Conservation (phyloP, 805 yeast species). For the Candida broadrunensis region DNA sequence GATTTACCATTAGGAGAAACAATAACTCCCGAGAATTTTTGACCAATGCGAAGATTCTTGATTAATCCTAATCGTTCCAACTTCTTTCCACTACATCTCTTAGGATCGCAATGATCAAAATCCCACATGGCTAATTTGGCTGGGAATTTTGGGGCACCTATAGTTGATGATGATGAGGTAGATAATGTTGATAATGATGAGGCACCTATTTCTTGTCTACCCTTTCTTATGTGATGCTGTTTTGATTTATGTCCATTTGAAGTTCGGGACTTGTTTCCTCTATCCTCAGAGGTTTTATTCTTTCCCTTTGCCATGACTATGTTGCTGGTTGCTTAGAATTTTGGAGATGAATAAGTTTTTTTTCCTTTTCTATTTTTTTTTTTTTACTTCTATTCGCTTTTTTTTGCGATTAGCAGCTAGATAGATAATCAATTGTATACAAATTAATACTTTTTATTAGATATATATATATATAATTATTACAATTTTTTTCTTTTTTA, state of each 20-base stretch:
- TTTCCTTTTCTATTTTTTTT: background rate
- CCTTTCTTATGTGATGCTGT: slow-evolving; percentile 45
- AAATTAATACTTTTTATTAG: too few species aligned
- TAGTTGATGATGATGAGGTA: slow-evolving; percentile 18
- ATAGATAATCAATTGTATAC: too few species aligned
- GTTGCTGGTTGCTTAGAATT: too few species aligned
- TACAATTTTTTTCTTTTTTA: too few species aligned
- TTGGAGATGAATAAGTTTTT: too few species aligned
- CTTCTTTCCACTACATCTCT: slow-evolving; percentile 94
- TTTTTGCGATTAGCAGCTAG: background rate
- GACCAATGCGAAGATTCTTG: slow-evolving; percentile 79
- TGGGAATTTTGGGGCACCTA: slow-evolving; percentile 48
- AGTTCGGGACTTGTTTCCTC: slow-evolving; percentile 30
- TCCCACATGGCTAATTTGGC: slow-evolving; percentile 98
- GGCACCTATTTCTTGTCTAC: slow-evolving; percentile 30
- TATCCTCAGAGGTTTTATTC: slow-evolving; percentile 47
- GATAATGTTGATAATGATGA: slow-evolving; percentile 6
- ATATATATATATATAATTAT: too few species aligned
- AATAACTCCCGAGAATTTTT: slow-evolving; percentile 85
- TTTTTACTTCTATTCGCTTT: background rate
- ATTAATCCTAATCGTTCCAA: slow-evolving; percentile 85
- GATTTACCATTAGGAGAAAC: slow-evolving; percentile 91
- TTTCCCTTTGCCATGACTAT: slow-evolving; percentile 53
- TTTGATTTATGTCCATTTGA: slow-evolving; percentile 58
- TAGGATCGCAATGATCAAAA: slow-evolving; percentile 98